Percentiles rank a stretch among this genome's conserved stretches.
Evolutionary conservation across 140 eudicot genomes (phyloP).

Genomic region (Ambrosia hybrid): DNA sequence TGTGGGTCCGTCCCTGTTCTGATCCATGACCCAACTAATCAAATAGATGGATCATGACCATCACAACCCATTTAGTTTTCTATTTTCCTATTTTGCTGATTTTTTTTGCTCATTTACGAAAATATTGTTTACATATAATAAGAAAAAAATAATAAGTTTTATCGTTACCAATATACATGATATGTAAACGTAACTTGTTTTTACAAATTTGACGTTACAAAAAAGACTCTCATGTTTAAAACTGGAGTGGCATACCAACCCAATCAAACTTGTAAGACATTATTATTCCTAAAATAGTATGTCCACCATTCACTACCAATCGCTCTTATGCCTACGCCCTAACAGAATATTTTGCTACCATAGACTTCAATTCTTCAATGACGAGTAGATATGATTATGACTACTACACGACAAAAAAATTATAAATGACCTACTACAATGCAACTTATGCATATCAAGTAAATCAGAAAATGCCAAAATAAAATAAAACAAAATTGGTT

Average conservation of each 20-base stretch:
- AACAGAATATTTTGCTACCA: constrained; percentile 13
- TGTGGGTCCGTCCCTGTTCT: not conserved
- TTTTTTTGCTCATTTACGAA: not conserved
- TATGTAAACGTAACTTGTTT: not conserved
- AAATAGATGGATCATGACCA: constrained; percentile 4
- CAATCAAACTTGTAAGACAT: constrained; percentile 13
- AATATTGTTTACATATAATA: not conserved
- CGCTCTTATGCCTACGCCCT: not conserved
- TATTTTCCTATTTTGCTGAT: not conserved
- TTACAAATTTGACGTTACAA: not conserved
- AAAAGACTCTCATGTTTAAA: not conserved
- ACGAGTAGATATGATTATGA: constrained; percentile 8
- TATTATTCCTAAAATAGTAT: not conserved
- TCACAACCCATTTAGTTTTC: not conserved
- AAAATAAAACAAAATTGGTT: not conserved
- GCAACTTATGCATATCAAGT: not conserved
- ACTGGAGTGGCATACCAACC: constrained; percentile 8
- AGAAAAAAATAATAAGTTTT: not conserved
- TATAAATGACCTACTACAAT: constrained; percentile 1
- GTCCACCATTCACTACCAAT: constrained; percentile 12
- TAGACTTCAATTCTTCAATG: constrained; percentile 8
- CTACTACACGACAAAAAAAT: not conserved
- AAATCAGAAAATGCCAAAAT: not conserved
- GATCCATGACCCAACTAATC: not conserved
- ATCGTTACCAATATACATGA: not conserved